A percentile compares a stretch with the other conserved stretches of the same genome.
phyloP scores from a whole-genome alignment of 2,329 filamentous ascomycete genomes.

The Aspergillus novofumigatus region DNA sequence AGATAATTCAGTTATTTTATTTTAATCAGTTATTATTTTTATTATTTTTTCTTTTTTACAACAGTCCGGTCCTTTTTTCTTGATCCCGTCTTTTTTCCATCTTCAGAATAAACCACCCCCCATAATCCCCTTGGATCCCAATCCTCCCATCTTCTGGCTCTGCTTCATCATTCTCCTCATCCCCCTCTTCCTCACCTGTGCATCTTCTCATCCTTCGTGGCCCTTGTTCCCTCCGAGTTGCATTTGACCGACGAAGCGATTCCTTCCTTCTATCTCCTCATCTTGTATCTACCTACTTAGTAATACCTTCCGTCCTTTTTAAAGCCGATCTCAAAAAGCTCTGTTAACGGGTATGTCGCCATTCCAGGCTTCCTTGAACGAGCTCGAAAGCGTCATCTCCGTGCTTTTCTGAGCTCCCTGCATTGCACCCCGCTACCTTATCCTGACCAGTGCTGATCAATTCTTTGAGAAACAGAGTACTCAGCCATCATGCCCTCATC shows the following conservation, averaged over 20 bases:
- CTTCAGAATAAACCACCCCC: slow-evolving; percentile 9
- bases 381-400: not conserved
- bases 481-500: slow-evolving; percentile 53
- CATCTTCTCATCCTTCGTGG: slow-evolving; percentile 13
- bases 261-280: slow-evolving; percentile 10
- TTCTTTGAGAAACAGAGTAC: slow-evolving; percentile 8
- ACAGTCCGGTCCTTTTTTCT: slow-evolving; percentile 4
- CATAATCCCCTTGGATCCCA: slow-evolving; percentile 9
- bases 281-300: slow-evolving; percentile 11
- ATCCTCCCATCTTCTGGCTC: slow-evolving; percentile 12
- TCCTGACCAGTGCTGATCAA: not conserved
- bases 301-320: slow-evolving; percentile 11
- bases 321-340: slow-evolving; percentile 11
- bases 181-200: slow-evolving; percentile 19
- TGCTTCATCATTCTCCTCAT: slow-evolving; percentile 22
- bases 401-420: not conserved
- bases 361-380: not conserved
- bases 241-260: slow-evolving; percentile 5
- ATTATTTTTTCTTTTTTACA: too few species aligned
- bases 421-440: not conserved
- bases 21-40: not conserved
- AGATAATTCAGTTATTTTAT: not conserved
- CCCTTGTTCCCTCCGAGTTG: slow-evolving; percentile 12
- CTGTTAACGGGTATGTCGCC: slow-evolving; percentile 17
- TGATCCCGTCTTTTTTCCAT: slow-evolving; percentile 10